phyloP scores from a whole-genome alignment of 768 basidiomycete species.

The Paxillus ammoniavirescens region DNA sequence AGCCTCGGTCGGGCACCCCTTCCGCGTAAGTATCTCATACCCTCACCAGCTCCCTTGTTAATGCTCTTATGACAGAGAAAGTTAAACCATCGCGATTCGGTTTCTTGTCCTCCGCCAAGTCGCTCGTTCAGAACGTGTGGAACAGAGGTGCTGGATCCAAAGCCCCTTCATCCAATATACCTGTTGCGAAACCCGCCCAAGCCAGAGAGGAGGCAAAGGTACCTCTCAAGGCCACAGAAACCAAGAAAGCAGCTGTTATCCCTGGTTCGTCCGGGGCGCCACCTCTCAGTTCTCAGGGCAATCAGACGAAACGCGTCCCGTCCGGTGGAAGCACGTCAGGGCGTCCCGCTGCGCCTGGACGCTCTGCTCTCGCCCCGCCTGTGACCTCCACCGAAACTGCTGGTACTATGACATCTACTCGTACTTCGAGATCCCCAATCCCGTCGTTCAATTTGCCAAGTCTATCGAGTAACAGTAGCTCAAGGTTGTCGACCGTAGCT shows the following conservation, averaged over 20 bases:
- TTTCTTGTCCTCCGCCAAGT: slow-evolving; percentile 68
- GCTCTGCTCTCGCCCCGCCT: slow-evolving; percentile 14
- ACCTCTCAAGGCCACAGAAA: slow-evolving; percentile 4
- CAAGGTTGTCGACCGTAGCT: slow-evolving; percentile 15
- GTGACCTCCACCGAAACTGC: slow-evolving; percentile 6
- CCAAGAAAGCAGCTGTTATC: slow-evolving; percentile 20
- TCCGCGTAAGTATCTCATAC: slow-evolving; percentile 35
- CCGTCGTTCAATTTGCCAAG: slow-evolving; percentile 12
- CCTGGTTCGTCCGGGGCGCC: slow-evolving; percentile 23
- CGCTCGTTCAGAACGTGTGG: slow-evolving; percentile 73
- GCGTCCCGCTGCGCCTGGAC: slow-evolving; percentile 2
- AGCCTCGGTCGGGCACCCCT: slow-evolving; percentile 41
- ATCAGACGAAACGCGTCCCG: slow-evolving; percentile 16
- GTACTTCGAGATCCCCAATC: slow-evolving; percentile 20
- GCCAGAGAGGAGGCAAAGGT: slow-evolving; percentile 14
- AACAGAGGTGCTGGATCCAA: slow-evolving; percentile 46
- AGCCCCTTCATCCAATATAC: slow-evolving; percentile 22
- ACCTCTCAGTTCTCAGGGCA: slow-evolving; percentile 5
- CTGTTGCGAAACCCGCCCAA: slow-evolving; percentile 26
- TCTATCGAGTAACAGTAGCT: slow-evolving; percentile 12
- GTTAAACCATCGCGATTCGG: slow-evolving; percentile 55
- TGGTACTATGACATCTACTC: slow-evolving; percentile 11
- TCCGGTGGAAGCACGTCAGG: slow-evolving; percentile 16
- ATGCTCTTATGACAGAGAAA: slow-evolving; percentile 32
- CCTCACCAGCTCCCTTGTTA: slow-evolving; percentile 3